Evolutionary conservation across 2,329 filamentous ascomycete species (phyloP), one percentile per base, ranked within the genome.

Genomic region (Bipolaris gigantea): DNA sequence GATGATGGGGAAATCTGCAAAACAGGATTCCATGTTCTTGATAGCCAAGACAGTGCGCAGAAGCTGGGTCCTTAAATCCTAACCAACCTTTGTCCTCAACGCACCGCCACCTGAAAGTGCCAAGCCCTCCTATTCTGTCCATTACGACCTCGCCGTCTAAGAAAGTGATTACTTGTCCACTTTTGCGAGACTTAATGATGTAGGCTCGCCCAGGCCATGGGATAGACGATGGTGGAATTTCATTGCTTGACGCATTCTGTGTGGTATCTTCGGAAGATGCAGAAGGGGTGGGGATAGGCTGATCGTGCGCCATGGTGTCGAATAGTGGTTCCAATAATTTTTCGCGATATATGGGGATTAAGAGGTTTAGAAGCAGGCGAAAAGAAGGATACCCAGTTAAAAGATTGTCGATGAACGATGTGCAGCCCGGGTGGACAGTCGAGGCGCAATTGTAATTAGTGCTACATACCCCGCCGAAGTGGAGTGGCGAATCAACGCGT

Each of bases 11-110:
- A 18, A 25, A 3, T 34, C n/a, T 40, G n/a, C 40, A 52, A 49
- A 34, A 34, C 34, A 53, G 27, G 13, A 48, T 11, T 18, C 27
- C 53, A 2, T 49, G 49, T 33, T 51, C 11, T 33, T 55, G 16
- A 33, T 44, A 55, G 19, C 53, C 53, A 9, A 60, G 32, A 19
- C 30, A 51, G 13, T 19, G 21, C 10, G 57, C 61, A 21, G 72
- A 73, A 2, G 69, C 64, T 16, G 62, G 64, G 53, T 76, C 74
- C 19, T 63, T 63, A 46, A 78, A 77, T 0, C 75, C 76, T 0
- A 77, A 56, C 73, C 73, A 77, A 2, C 74, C 72, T 5, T 73
- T 62, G 25, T 59, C 66, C 33, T 76, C 74, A 15, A 73, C 65
- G 46, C 76, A 78, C 18, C 56, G 46, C 76, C 76, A 78, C 41